Conservation (phyloP, 2,329 filamentous ascomycete species). For the Hypoxylon sp. region DNA sequence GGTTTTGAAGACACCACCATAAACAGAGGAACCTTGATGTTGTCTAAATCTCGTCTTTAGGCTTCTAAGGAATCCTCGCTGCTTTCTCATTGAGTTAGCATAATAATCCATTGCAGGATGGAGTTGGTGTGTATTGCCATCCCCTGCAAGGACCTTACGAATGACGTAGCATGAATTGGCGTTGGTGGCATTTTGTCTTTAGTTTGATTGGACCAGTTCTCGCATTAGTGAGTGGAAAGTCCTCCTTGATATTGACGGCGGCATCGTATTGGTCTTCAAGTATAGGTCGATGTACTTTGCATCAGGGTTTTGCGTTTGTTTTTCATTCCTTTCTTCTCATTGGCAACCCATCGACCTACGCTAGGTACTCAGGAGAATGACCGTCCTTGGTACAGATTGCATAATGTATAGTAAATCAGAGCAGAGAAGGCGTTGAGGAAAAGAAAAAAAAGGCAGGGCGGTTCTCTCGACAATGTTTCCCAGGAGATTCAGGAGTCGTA, state of each 20-base stretch:
- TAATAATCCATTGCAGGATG: constrained; percentile 11
- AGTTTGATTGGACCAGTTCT: constrained; percentile 16
- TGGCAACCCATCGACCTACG: constrained; percentile 3
- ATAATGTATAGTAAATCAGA: constrained; percentile 43
- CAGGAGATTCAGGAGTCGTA: constrained; percentile 5
- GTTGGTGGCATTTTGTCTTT: constrained; percentile 41
- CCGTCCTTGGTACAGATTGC: constrained; percentile 18
- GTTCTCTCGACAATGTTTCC: constrained; percentile 15
- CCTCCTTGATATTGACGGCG: constrained; percentile 11
- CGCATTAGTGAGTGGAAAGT: constrained; percentile 9
- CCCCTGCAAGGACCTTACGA: constrained; percentile 34
- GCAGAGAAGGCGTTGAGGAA: constrained; percentile 34
- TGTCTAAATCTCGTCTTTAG: neutral
- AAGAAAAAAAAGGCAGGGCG: constrained; percentile 22
- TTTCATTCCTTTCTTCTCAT: constrained; percentile 8
- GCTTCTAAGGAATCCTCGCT: neutral
- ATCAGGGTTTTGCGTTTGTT: constrained; percentile 15
- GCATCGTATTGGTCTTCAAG: constrained; percentile 21
- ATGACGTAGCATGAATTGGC: constrained; percentile 42
- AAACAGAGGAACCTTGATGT: neutral
- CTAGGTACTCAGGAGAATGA: neutral
- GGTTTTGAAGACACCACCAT: constrained; percentile 4
- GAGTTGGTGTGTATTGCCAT: constrained; percentile 12
- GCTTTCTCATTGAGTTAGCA: constrained; percentile 14
- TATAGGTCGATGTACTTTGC: constrained; percentile 26